Base-by-base conservation (phyloP, 116 monocot genomes). In the Dioscorea cayenensis region DNA sequence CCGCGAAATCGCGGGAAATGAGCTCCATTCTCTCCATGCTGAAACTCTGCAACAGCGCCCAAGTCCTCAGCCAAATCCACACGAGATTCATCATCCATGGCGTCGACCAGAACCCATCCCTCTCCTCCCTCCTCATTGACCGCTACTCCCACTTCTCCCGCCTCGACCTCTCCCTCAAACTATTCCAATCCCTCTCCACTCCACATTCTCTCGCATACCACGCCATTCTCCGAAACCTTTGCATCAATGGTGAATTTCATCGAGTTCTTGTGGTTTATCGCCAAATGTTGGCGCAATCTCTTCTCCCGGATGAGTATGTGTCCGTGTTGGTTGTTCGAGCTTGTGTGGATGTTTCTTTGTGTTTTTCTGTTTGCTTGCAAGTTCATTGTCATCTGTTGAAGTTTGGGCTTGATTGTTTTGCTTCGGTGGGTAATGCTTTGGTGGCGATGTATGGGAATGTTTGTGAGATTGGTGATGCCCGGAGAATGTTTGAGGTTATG, bases 31-130 rank as follows among this genome's bases (percentile, higher is more conserved):
- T 18, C 18, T 73, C 73, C 73, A 66, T 78, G 11, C 63, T 82
- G 28, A 23, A 17, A 28, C 65, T 75, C 52, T 78, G 77, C 75
- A 51, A 16, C 66, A 21, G 61, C 50, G 37, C 71, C 32, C 17
- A 14, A 11, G 29, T 80, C 79, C 74, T 79, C 51, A 71, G 77
- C 62, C 86, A 86, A 60, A 43, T 80, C 65, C 86, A 86, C 25
- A 62, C 79, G 16, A 67, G 79, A 16, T 69, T 82, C 65, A 58
- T 86, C 48, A 76, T 82, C 50, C 59, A 79, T 28, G 86, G 86
- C 68, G 72, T 82, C 36, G 58, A 77, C 64, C 82, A 86, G 28
- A 83, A 79, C 72, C 64, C 73, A 35, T 64, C 82, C 64, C 25
- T 82, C 22, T 71, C 71, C 49, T 71, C 51, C 37, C 63, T 74